These are phyloP conservation scores for Xylaria intraflava DNA, from an alignment of 495 filamentous ascomycete genomes.

Conservation along the genomic window DNA sequence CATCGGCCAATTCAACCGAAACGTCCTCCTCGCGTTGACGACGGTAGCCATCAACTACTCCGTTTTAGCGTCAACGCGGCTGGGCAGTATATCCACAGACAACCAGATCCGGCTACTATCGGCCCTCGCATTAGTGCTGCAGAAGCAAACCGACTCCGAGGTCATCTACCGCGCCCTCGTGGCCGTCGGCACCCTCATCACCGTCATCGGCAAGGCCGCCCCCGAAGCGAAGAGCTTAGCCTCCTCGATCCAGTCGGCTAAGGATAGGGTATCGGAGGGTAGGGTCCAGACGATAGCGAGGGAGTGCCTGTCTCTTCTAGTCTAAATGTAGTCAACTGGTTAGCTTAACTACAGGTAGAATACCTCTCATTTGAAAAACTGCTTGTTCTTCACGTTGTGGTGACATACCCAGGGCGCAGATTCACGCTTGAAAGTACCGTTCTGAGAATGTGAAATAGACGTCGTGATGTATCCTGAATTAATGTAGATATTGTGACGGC, in stretches of 20 bases:
- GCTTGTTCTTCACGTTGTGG: background rate
- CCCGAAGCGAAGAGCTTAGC: conserved; percentile 33
- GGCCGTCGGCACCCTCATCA: conserved; percentile 69
- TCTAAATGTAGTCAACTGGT: background rate
- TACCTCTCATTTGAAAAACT: background rate
- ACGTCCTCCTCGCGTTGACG: conserved; percentile 71
- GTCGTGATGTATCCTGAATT: too few species aligned
- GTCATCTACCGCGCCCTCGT: conserved; percentile 77
- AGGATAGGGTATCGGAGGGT: conserved; percentile 37
- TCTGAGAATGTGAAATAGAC: too few species aligned
- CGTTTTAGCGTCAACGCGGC: conserved; percentile 44
- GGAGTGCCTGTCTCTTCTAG: conserved; percentile 52
- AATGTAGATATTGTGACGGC: too few species aligned
- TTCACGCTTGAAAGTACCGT: too few species aligned
- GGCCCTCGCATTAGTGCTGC: conserved; percentile 55
- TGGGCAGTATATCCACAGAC: conserved; percentile 18
- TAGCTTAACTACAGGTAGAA: background rate
- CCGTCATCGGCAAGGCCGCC: conserved; percentile 41
- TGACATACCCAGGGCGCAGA: too few species aligned
- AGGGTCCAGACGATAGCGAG: conserved; percentile 51
- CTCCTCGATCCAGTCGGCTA: conserved; percentile 18
- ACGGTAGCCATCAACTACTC: conserved; percentile 85
- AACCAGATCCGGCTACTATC: conserved; percentile 25
- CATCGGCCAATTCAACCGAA: conserved; percentile 60
- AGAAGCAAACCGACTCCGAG: conserved; percentile 66